Percentiles rank a stretch among this genome's conserved stretches.
phyloP scores from a whole-genome alignment of 345 rosid genomes.

The Lepidium aucheri region DNA sequence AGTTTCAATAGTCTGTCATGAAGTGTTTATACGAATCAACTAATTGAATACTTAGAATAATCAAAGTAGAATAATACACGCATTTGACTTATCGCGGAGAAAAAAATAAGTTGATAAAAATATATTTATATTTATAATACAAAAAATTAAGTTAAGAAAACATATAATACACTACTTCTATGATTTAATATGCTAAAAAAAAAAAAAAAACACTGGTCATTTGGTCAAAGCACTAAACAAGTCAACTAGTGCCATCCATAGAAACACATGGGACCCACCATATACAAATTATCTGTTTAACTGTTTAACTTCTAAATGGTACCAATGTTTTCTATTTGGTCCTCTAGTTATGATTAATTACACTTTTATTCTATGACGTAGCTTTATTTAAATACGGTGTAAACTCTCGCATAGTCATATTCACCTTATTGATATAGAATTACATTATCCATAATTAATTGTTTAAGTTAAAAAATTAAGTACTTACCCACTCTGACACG shows the following conservation, averaged over 20 bases:
- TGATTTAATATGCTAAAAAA: neutral
- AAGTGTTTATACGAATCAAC: conserved; percentile 7
- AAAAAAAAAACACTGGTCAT: conserved; percentile 26
- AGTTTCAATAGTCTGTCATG: neutral
- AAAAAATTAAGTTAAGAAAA: neutral
- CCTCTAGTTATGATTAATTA: neutral
- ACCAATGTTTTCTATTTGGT: neutral
- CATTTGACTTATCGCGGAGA: conserved; percentile 13
- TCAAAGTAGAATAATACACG: conserved; percentile 20
- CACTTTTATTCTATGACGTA: neutral
- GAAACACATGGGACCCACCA: conserved; percentile 13
- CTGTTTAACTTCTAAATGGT: neutral
- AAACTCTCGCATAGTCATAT: neutral
- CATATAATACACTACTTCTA: neutral
- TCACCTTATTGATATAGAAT: neutral
- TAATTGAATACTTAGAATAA: conserved; percentile 14
- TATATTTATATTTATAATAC: neutral
- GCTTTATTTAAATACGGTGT: neutral
- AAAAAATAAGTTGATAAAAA: neutral
- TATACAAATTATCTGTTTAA: neutral
- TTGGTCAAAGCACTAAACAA: conserved; percentile 21
- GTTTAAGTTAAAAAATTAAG: no score
- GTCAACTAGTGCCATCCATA: conserved; percentile 24
- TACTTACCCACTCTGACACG: conserved; percentile 10
- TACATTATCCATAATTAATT: neutral